Base-by-base conservation (phyloP, 306 rosid genomes). In the Mucuna pruriens region DNA sequence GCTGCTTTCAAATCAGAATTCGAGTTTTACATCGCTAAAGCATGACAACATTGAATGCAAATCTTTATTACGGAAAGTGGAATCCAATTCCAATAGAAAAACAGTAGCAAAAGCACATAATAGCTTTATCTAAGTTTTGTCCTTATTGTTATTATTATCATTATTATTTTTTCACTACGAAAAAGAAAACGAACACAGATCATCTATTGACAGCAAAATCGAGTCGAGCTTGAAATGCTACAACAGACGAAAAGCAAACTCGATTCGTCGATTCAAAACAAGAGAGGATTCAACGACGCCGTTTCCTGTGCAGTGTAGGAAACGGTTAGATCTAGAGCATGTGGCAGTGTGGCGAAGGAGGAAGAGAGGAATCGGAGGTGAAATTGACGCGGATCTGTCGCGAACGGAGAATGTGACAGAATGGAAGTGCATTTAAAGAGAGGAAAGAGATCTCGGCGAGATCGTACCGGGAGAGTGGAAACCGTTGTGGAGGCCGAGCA, bases 401-500 rank as follows among this genome's bases (percentile, higher is more conserved):
- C 3, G 39, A 48, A 22, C 12, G 9, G 11, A 67, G 36, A 78
- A 83, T 55, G 84, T 31, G 52, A 25, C 6, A 15, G 16, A 80
- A 71, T 2, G 1, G 61, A 61, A 69, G 36, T 39, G 34, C 9
- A 55, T 29, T 16, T 60, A 67, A 33, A 55, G 58, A 60, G 64
- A 82, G 48, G 42, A 39, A 71, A 76, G 85, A 86, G 97, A 92
- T 94, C 97, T 89, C 81, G 78, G 71, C 15, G 44, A 73, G 76
- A 82, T 71, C 86, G 62, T 83, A 91, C 97, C 97, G 1, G 98
- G 42, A 85, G 94, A 81, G 84, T 91, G 97, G 82, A 95, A 93
- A 79, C 97, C 94, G 82, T 91, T 93, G 85, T 95, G 97, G 39
- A 93, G 90, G 40, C 99, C 99, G 76, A 95, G 98, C 86, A 95